Evolutionary conservation across 2,329 filamentous ascomycete species (phyloP), one percentile per base, ranked within the genome.

Genomic region (Paraphaeosphaeria minitans): DNA sequence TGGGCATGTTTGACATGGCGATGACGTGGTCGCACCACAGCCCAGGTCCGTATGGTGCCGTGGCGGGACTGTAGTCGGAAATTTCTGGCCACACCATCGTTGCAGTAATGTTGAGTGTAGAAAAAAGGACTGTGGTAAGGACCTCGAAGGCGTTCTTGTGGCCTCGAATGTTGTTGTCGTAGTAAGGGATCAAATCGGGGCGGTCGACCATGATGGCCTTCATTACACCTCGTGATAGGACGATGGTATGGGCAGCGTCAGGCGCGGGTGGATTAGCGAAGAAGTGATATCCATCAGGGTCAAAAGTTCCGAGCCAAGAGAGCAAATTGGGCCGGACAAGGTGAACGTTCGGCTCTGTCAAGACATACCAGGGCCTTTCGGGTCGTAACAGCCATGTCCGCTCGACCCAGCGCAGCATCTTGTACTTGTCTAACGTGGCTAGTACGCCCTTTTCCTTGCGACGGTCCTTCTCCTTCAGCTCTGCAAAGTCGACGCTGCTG

Each of bases 281-380:
- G 66, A 86, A 87, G 48, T 77, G 73, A 5, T 82, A 80, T 58
- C 82, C 69, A 2, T 68, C 70, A 2, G 80, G 63, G 66, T 87
- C 80, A 61, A 84, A 80, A 22, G 79, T 75, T 19, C 76, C 74
- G 22, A 87, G 77, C 83, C 83, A 87, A 24, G 78, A 72, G 16
- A 85, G 66, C 42, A 87, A 64, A 33, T 83, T 84, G 35, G 79
- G 74, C 77, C 84, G 84, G 10, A 84, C 75, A 42, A 86, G 70
- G 62, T 84, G 87, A 0, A 84, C 86, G 66, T 87, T 85, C 0
- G 83, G 81, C 63, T 87, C 85, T 48, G 85, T 80, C 68, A 87
- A 87, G 56, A 85, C 75, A 60, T 81, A 87, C 85, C 85, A 87
- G 55, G 82, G 83, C 46, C 81, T 80, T 27, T 83, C 72, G 2